Base-by-base conservation (phyloP, 1,139 yeast genomes). In the Taphrina communis region DNA sequence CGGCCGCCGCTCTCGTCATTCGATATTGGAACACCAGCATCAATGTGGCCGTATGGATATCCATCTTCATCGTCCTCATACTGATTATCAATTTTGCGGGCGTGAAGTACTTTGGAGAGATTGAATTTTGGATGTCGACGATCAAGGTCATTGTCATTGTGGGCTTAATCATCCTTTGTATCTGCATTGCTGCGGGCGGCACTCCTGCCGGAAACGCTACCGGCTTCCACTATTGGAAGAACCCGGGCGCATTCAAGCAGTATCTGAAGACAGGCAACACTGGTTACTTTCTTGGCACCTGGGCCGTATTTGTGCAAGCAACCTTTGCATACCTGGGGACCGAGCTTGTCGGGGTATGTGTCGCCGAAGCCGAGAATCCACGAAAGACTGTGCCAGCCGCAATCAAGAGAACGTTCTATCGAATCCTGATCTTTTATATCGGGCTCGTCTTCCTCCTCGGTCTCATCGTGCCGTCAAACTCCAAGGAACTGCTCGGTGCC, bases 281-380 rank as follows among this genome's bases (percentile, higher is more conserved):
- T 71, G 89, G 88, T 62, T 82, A 82, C 72, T 88, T 88, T 75
- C 88, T 88, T 56, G 85, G 85, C 41, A 82, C 83, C 65, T 82
- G 83, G 53, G 77, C 83, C 1, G 83, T 82, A 6, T 82, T 83
- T 75, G 82, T 86, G 51, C 84, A 88, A 25, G 88, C 91, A 1
- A 81, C 88, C 0, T 89, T 88, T 75, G 88, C 95, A 0, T 38
- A 86, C 65, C 82, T 84, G n/a, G 97, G 95, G 39, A 88, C 93
- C 71, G 97, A 93, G 79, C 84, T 90, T 74, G 89, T 90, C 42
- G 97, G 96, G 74, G 85, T 93, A 69, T 86, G 96, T 6, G 94
- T 95, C 19, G 96, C 97, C 76, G 98, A 93, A 79, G 85, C 95
- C 65, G 83, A 84, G 65, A 89, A 90, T 78, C 97, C 97, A 70